These are phyloP conservation scores for Coniferiporia sulphurascens DNA, from an alignment of 1,284 basidiomycete genomes.

Conservation along the genomic window DNA sequence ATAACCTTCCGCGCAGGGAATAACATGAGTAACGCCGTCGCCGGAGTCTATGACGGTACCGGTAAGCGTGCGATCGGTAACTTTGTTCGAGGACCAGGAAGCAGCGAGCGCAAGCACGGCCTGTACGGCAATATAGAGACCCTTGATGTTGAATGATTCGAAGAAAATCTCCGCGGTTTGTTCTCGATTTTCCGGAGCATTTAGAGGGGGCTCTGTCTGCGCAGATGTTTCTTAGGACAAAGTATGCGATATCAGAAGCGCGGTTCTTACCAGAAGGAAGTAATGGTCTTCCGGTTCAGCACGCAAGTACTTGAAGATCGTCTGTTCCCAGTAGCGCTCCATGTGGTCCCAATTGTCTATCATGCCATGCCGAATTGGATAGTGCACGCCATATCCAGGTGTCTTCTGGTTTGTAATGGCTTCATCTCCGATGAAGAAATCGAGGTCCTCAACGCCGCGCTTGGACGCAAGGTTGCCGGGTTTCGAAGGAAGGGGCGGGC, in stretches of 20 bases:
- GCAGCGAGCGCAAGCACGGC: constrained; percentile 98
- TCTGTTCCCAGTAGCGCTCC: constrained; percentile 99
- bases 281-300: constrained; percentile 99
- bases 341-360: constrained; percentile 99
- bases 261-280: constrained; percentile 75
- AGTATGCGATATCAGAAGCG: constrained; percentile 3
- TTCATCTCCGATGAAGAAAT: constrained; percentile 99
- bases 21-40: constrained; percentile 98
- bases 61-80: constrained; percentile 89
- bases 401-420: constrained; percentile 92
- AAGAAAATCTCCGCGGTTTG: constrained; percentile 99
- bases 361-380: constrained; percentile 97
- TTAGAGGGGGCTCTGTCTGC: constrained; percentile 97
- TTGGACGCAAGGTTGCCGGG: constrained; percentile 93
- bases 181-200: constrained; percentile 98
- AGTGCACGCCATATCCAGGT: constrained; percentile 88
- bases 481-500: constrained; percentile 76
- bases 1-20: constrained; percentile 96
- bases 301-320: constrained; percentile 99
- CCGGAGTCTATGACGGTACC: constrained; percentile 99
- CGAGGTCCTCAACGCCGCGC: constrained; percentile 97
- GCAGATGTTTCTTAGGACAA: constrained; percentile 12
- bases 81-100: constrained; percentile 93
- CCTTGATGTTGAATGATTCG: constrained; percentile 98
- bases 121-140: constrained; percentile 97